Evolutionary conservation across 306 rosid species (phyloP), one percentile per base, ranked within the genome.

Genomic region (Erythrophleum fordii): DNA sequence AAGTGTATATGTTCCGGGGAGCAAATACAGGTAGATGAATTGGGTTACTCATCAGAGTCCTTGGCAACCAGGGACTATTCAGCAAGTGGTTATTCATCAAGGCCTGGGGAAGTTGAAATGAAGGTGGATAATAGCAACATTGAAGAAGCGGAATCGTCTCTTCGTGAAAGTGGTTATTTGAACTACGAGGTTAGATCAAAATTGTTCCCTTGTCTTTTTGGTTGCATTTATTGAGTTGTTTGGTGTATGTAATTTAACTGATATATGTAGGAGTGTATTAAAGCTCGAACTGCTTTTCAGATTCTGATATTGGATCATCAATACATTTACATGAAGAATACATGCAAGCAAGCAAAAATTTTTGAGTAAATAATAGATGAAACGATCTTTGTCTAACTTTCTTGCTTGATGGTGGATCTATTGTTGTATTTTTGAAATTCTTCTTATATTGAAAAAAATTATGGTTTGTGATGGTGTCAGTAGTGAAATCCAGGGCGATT

Each of bases 61-160:
- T 77, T 94, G 35, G 98, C 98, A 12, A 94, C 98, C 1, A 85
- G 97, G 69, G 98, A 94, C 77, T 94, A 94, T 80, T 94, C 98
- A 41, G 97, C 97, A 7, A 92, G 98, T 82, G 97, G 92, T 44
- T 87, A 78, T 83, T 94, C 97, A 3, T 89, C 97, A 8, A 88
- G 88, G n/a, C 80, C 98, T 10, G 95, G 92, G 11, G 97, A 94
- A 79, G 71, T 31, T 8, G 98, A 92, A 14, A 31, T 86, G n/a
- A 92, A 89, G 85, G 53, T 87, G 46, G 93, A 95, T 58, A 91
- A 89, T 78, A 86, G 86, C 86, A 95, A 92, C 83, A 92, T 95
- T 82, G 98, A 92, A 87, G 98, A 95, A 84, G 98, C 97, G 9
- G 98, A 92, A 58, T 88, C 91, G 0, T 91, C 98, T 82, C 93